Conservation (phyloP, 2,329 filamentous ascomycete species). For the Emmonsiellopsis sp. region DNA sequence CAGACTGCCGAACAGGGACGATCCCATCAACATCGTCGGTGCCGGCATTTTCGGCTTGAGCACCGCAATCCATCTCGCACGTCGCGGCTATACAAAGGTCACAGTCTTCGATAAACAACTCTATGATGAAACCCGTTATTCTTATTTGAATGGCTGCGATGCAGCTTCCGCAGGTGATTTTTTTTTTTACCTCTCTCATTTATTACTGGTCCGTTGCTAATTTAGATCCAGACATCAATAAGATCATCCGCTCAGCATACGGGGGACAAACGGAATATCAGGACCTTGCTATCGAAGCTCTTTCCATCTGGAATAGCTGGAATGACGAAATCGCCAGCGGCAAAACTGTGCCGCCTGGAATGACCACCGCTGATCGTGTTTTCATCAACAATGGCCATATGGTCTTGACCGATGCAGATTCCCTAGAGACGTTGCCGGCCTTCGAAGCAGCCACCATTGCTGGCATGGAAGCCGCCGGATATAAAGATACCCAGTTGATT, state of each 20-base stretch:
- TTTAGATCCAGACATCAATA: slow-evolving; percentile 30
- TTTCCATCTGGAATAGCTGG: slow-evolving; percentile 36
- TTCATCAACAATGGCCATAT: slow-evolving; percentile 28
- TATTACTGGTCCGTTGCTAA: not conserved
- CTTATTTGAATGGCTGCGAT: slow-evolving; percentile 33
- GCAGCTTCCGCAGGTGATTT: slow-evolving; percentile 33
- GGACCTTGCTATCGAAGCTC: slow-evolving; percentile 35
- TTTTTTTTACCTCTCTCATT: not conserved
- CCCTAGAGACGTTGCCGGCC: not conserved
- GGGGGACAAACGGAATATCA: slow-evolving; percentile 39
- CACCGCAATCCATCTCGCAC: slow-evolving; percentile 36
- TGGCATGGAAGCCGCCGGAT: slow-evolving; percentile 27
- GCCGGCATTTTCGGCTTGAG: slow-evolving; percentile 35
- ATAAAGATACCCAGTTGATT: slow-evolving; percentile 26
- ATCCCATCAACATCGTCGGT: slow-evolving; percentile 32
- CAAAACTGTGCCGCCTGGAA: slow-evolving; percentile 22
- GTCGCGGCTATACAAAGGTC: slow-evolving; percentile 38
- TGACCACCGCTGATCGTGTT: slow-evolving; percentile 24
- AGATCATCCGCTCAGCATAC: slow-evolving; percentile 36
- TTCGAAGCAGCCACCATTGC: slow-evolving; percentile 31
- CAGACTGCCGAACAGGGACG: slow-evolving; percentile 1
- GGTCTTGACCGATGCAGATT: slow-evolving; percentile 7
- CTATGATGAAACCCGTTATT: slow-evolving; percentile 32
- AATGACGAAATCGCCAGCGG: slow-evolving; percentile 30
- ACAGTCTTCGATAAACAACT: slow-evolving; percentile 42